These are phyloP conservation scores for Gracilaria gracilis DNA, from an alignment of 23 red algal species.

Conservation along the genomic window DNA sequence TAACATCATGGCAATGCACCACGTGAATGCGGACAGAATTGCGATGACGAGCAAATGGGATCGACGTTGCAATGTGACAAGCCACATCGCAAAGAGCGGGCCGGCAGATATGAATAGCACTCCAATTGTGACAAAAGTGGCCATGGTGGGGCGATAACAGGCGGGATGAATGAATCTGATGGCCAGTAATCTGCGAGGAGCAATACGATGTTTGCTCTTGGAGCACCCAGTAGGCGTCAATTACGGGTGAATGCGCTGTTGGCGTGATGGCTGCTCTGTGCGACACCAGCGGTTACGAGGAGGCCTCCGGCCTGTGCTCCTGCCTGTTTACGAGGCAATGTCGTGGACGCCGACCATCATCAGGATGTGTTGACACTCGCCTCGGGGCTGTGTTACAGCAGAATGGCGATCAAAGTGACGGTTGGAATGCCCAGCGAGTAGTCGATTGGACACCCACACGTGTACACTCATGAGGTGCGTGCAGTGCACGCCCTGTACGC, in stretches of 20 bases:
- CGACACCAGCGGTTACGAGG: neutral
- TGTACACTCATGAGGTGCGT: neutral
- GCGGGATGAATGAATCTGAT: neutral
- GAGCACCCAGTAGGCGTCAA: neutral
- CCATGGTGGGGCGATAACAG: conserved; percentile 29
- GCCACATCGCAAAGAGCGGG: conserved; percentile 54
- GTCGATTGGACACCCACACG: neutral
- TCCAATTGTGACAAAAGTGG: conserved; percentile 65
- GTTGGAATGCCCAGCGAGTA: neutral
- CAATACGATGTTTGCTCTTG: neutral
- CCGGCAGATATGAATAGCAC: conserved; percentile 61
- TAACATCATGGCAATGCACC: conserved; percentile 57
- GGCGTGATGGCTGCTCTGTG: neutral
- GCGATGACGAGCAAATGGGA: conserved; percentile 69
- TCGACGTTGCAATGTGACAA: conserved; percentile 57
- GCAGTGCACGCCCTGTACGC: too few species aligned
- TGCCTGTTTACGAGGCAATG: neutral
- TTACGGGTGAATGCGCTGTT: neutral
- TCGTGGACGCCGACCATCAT: too few species aligned
- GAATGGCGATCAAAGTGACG: neutral
- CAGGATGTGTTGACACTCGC: too few species aligned
- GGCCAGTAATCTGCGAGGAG: neutral
- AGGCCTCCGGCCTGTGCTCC: neutral
- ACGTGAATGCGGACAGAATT: conserved; percentile 74
- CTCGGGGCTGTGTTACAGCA: too few species aligned